phyloP scores from a whole-genome alignment of 441 rosid species.

The Mallotus repandus region DNA sequence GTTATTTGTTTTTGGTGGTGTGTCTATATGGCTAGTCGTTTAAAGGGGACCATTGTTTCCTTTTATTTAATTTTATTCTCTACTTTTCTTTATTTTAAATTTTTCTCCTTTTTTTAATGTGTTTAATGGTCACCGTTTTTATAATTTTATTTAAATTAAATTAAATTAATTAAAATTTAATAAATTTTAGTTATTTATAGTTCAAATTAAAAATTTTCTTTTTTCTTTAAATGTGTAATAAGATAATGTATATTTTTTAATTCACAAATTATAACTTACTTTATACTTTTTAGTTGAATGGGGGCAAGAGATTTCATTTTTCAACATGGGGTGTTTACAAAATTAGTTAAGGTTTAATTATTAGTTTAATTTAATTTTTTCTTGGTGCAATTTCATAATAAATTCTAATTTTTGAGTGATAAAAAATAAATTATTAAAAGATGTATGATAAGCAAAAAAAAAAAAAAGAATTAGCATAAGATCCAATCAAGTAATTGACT shows the following conservation, averaged over 20 bases:
- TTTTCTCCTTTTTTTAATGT: background rate
- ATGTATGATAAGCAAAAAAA: too few species aligned
- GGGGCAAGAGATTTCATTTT: constrained; percentile 12
- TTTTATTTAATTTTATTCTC: too few species aligned
- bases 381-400: too few species aligned
- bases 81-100: background rate
- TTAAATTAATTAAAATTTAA: too few species aligned
- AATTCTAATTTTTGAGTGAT: too few species aligned
- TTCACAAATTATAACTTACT: too few species aligned
- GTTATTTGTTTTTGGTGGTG: constrained; percentile 17
- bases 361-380: background rate
- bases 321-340: background rate
- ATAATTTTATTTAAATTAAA: too few species aligned
- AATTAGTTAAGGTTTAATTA: background rate
- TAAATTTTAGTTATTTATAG: too few species aligned
- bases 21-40: constrained; percentile 24
- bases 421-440: too few species aligned
- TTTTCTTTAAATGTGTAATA: background rate
- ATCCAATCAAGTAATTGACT: too few species aligned
- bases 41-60: constrained; percentile 29
- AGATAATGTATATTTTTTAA: too few species aligned
- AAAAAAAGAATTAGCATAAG: too few species aligned
- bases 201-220: background rate
- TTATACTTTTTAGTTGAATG: background rate
- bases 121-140: background rate